Conservation (phyloP, 1,284 basidiomycete genomes). For the Trametes hirsuta region DNA sequence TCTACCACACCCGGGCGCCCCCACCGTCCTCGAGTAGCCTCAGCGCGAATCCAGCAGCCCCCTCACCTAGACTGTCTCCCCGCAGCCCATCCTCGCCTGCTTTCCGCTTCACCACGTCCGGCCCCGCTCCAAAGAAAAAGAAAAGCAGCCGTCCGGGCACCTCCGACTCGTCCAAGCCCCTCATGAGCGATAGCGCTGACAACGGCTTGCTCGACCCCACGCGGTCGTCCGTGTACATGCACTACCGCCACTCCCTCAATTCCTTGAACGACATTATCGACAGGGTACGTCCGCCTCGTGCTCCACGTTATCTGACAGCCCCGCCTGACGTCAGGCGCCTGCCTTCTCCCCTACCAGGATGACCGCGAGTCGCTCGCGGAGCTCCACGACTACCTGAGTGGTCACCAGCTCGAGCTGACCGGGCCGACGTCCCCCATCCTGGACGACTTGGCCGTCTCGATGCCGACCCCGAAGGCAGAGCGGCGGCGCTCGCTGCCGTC, state of each 20-base stretch:
- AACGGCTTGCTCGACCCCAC: slow-evolving; percentile 23
- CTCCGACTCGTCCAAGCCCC: slow-evolving; percentile 55
- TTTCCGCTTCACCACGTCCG: slow-evolving; percentile 46
- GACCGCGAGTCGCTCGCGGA: slow-evolving; percentile 73
- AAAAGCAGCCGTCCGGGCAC: slow-evolving; percentile 50
- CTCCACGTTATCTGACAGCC: slow-evolving; percentile 1
- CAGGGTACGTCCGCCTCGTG: slow-evolving; percentile 50
- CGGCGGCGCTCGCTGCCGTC: slow-evolving; percentile 73
- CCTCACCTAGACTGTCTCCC: slow-evolving; percentile 11
- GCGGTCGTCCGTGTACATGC: slow-evolving; percentile 62
- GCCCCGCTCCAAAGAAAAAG: slow-evolving; percentile 44
- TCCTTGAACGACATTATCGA: slow-evolving; percentile 78
- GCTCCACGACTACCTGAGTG: slow-evolving; percentile 69
- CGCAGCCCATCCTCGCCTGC: slow-evolving; percentile 23
- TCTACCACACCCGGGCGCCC: slow-evolving; percentile 61
- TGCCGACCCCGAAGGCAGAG: slow-evolving; percentile 43
- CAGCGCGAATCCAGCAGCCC: slow-evolving; percentile 16
- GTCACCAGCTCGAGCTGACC: slow-evolving; percentile 17
- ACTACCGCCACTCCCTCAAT: slow-evolving; percentile 77
- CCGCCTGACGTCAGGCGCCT: slow-evolving; percentile 3
- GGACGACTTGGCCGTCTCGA: slow-evolving; percentile 19
- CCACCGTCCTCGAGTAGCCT: slow-evolving; percentile 42
- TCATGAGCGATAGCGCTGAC: slow-evolving; percentile 44
- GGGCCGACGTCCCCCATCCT: slow-evolving; percentile 14
- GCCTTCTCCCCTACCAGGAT: slow-evolving; percentile 48